Evolutionary conservation across 1,139 yeast species (phyloP), one percentile per base, ranked within the genome.

Genomic region (Hanseniaspora sp.): DNA sequence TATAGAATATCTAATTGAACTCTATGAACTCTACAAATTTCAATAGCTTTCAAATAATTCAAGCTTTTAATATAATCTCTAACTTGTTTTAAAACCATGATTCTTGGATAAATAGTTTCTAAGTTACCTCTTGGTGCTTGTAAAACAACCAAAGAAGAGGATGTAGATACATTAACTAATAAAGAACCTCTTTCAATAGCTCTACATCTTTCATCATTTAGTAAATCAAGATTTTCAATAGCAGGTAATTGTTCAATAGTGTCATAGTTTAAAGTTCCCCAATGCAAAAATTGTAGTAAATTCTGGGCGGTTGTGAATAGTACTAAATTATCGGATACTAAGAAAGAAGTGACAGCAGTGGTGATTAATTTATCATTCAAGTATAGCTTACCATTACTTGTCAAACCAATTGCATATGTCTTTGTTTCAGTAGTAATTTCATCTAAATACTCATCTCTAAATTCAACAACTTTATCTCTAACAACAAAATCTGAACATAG

Each of bases 121-220:
- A 92, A 72, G 62, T 94, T 94, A 58, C 99, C 99, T 67, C 99
- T 78, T 57, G 95, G 95, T 3, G 96, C 96, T 68, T 94, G 96
- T 55, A 94, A 73, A 2, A 86, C 81, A 17, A 94, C 88, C 0
- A 94, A 79, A 56, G 88, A 82, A 57, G 79, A 84, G 0, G 95
- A 80, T 0, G 97, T 96, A 65, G 88, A 82, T 0, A 80, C 80
- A 46, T 92, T 74, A 0, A 92, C 86, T 53, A 94, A 69, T 35
- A 84, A 63, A 0, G 96, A 86, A 0, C 98, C 98, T 59, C 96
- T 76, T 69, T 94, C 99, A 55, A 94, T 82, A 56, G 83, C 80
- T 61, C 99, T 79, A 28, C 85, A 75, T 69, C 96, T 79, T 69
- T 92, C 98, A 66, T 88, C 96, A 45, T 62, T 65, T 13, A 66